A percentile compares a stretch with the other conserved stretches of the same genome.
These are phyloP conservation scores for Metschnikowia kofuensis DNA, from an alignment of 805 yeast species.

Conservation along the genomic window DNA sequence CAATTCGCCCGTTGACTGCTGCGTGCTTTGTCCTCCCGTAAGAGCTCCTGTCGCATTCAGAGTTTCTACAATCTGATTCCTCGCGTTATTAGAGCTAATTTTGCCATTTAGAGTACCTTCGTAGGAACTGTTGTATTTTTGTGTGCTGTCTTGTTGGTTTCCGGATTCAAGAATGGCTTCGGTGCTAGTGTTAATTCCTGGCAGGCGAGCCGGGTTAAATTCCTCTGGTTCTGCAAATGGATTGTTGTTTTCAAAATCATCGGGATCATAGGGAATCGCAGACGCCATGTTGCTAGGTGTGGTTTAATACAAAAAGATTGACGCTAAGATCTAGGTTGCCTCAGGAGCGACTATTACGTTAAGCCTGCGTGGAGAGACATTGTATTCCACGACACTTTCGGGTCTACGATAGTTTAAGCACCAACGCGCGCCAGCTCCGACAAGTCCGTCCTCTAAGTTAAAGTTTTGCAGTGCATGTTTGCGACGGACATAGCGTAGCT, in stretches of 20 bases:
- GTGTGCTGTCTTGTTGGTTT: not conserved
- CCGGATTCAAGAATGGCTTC: not conserved
- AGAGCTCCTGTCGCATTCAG: not conserved
- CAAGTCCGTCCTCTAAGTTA: no score
- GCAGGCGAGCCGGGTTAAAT: not conserved
- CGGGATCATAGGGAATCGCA: conserved; percentile 46
- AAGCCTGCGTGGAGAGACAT: no score
- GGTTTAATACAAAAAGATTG: not conserved
- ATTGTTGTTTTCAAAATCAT: conserved; percentile 43
- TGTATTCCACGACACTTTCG: no score
- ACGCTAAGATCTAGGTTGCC: not conserved
- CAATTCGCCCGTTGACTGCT: conserved; percentile 18
- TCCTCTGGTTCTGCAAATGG: conserved; percentile 37
- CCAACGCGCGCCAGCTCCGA: no score
- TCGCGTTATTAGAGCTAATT: not conserved
- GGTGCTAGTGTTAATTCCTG: not conserved
- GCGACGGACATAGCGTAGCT: no score
- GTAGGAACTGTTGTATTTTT: not conserved
- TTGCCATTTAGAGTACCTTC: not conserved
- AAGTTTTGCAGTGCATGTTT: no score
- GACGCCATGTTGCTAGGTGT: conserved; percentile 32
- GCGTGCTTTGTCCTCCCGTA: not conserved
- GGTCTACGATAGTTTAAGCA: no score
- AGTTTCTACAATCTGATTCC: not conserved
- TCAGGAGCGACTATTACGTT: not conserved